phyloP scores from a whole-genome alignment of 1,284 basidiomycete species.

The Violaceomyces palustris region DNA sequence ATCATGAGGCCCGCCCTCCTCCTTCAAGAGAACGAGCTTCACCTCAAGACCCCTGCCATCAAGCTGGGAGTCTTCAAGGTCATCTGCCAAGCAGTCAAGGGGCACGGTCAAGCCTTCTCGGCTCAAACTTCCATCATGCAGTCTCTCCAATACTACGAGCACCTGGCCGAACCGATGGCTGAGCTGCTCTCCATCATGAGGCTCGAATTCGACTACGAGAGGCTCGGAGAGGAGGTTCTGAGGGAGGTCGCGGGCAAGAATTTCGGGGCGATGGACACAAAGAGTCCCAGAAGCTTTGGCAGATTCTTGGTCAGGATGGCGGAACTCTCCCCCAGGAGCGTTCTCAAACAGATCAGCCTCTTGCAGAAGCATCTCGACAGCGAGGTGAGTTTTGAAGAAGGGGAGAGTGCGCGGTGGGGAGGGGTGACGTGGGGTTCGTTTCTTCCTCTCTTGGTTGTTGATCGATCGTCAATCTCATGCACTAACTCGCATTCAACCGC shows the following conservation, averaged over 20 bases:
- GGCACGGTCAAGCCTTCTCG: conserved; percentile 69
- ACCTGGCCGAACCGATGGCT: conserved; percentile 88
- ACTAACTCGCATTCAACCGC: too few relatives aligned
- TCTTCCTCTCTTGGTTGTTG: too few relatives aligned
- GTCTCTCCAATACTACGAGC: conserved; percentile 86
- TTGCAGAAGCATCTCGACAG: conserved; percentile 82
- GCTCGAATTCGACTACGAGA: conserved; percentile 80
- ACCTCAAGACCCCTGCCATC: conserved; percentile 76
- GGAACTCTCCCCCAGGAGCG: conserved; percentile 75
- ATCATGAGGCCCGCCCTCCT: conserved; percentile 68
- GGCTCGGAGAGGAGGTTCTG: conserved; percentile 84
- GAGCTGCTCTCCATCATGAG: conserved; percentile 76
- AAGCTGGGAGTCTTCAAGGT: conserved; percentile 75
- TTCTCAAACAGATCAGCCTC: conserved; percentile 84
- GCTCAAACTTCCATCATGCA: conserved; percentile 83
- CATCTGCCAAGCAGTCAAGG: conserved; percentile 85
- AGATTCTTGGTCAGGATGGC: conserved; percentile 77
- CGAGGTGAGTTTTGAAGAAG: too few relatives aligned
- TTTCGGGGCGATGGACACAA: conserved; percentile 77
- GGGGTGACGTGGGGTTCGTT: too few relatives aligned
- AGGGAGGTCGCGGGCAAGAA: conserved; percentile 73
- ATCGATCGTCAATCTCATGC: too few relatives aligned
- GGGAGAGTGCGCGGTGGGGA: conserved; percentile 1
- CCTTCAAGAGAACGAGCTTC: conserved; percentile 76
- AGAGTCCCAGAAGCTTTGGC: conserved; percentile 79